phyloP scores from a whole-genome alignment of 768 basidiomycete species.

The Lentinus brumalis region DNA sequence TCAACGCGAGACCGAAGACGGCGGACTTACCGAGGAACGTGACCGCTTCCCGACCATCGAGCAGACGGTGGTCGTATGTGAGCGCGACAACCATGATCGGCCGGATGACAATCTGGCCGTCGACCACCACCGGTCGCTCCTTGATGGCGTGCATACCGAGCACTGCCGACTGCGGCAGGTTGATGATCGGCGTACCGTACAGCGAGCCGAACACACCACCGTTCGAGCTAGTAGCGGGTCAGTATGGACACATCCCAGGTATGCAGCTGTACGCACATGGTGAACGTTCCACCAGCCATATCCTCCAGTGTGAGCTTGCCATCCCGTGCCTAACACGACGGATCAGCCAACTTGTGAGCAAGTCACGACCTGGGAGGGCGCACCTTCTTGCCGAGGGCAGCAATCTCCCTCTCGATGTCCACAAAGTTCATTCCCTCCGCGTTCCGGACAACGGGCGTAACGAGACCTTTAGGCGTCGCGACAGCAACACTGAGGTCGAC shows the following conservation, averaged over 20 bases:
- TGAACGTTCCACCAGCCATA: constrained; percentile 99
- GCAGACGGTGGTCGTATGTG: constrained; percentile 93
- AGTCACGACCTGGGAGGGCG: constrained; percentile 5
- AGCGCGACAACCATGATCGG: constrained; percentile 95
- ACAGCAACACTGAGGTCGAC: constrained; percentile 96
- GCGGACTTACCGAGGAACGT: constrained; percentile 88
- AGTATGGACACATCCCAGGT: not conserved
- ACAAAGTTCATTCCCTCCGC: constrained; percentile 84
- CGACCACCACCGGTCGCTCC: constrained; percentile 85
- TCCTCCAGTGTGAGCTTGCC: constrained; percentile 96
- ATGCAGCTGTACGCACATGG: constrained; percentile 64
- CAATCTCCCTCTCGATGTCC: constrained; percentile 92
- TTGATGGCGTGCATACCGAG: constrained; percentile 98
- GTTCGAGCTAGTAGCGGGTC: constrained; percentile 69
- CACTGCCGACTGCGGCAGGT: constrained; percentile 92
- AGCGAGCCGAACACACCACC: constrained; percentile 98
- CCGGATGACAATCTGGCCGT: constrained; percentile 94
- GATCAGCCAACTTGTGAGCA: not conserved
- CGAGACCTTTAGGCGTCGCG: constrained; percentile 95
- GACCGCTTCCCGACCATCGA: constrained; percentile 95
- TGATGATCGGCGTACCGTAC: constrained; percentile 99
- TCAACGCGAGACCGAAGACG: constrained; percentile 1
- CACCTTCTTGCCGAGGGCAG: constrained; percentile 87
- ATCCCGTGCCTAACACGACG: constrained; percentile 67
- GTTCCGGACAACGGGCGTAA: constrained; percentile 94